phyloP scores from a whole-genome alignment of 768 basidiomycete genomes.

The Russula virescens region DNA sequence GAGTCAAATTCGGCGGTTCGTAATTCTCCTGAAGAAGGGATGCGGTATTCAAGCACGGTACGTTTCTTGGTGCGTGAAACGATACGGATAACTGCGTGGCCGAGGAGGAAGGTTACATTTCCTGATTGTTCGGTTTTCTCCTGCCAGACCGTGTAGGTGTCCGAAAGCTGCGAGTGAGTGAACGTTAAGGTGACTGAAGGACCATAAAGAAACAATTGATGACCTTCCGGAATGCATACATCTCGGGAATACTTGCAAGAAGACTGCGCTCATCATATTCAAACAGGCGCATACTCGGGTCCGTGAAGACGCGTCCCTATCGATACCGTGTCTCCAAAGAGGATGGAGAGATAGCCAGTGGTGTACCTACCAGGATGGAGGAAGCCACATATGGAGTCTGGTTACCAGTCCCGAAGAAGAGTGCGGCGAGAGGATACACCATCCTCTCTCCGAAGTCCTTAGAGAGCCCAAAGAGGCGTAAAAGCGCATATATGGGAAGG shows the following conservation, averaged over 20 bases:
- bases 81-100: conserved; percentile 28
- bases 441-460: conserved; percentile 35
- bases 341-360: background rate
- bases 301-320: conserved; percentile 34
- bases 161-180: conserved; percentile 24
- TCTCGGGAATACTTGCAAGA: conserved; percentile 33
- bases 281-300: conserved; percentile 34
- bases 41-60: conserved; percentile 27
- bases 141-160: conserved; percentile 33
- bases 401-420: conserved; percentile 37
- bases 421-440: conserved; percentile 34
- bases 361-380: conserved; percentile 29
- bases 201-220: background rate
- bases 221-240: conserved; percentile 36
- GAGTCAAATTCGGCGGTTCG: conserved; percentile 34
- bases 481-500: conserved; percentile 34
- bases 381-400: conserved; percentile 36
- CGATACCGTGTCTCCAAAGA: background rate
- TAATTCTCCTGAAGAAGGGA: conserved; percentile 3
- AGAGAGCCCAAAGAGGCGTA: conserved; percentile 34
- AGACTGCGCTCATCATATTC: conserved; percentile 32
- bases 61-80: conserved; percentile 22
- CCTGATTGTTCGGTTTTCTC: conserved; percentile 25
- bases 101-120: conserved; percentile 29
- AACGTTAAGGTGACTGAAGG: background rate